Percentiles rank a stretch among this genome's conserved stretches.
phyloP scores from a whole-genome alignment of 2,329 filamentous ascomycete genomes.

The Sporothrix globosa region DNA sequence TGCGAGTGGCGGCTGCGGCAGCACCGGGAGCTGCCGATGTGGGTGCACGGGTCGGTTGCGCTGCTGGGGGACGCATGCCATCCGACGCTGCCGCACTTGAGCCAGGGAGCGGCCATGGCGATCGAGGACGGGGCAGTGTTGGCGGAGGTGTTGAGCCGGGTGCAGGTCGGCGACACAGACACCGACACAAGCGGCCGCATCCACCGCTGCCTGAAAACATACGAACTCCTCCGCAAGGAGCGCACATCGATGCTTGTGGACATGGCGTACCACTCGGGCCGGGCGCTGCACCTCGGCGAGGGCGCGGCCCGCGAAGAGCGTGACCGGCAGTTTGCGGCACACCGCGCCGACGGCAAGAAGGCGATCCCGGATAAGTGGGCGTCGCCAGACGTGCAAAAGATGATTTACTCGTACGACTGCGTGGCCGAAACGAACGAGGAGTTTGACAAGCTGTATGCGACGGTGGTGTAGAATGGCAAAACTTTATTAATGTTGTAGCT shows the following conservation, averaged over 20 bases:
- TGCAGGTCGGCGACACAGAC: slow-evolving; percentile 38
- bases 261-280: slow-evolving; percentile 55
- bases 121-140: slow-evolving; percentile 68
- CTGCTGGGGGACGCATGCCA: slow-evolving; percentile 69
- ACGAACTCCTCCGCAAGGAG: slow-evolving; percentile 60
- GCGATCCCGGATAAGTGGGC: slow-evolving; percentile 70
- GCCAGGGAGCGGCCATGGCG: slow-evolving; percentile 69
- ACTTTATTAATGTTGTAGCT: neutral
- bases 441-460: slow-evolving; percentile 54
- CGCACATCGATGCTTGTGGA: slow-evolving; percentile 58
- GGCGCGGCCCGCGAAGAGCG: slow-evolving; percentile 62
- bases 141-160: slow-evolving; percentile 54
- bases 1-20: slow-evolving; percentile 67
- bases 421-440: slow-evolving; percentile 56
- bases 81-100: slow-evolving; percentile 68
- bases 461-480: slow-evolving; percentile 35
- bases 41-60: slow-evolving; percentile 60
- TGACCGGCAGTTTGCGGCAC: slow-evolving; percentile 58
- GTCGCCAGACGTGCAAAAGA: slow-evolving; percentile 68
- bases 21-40: slow-evolving; percentile 59
- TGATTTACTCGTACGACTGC: slow-evolving; percentile 68
- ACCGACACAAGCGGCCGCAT: slow-evolving; percentile 40
- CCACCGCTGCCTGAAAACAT: slow-evolving; percentile 56
- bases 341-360: slow-evolving; percentile 50
- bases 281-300: slow-evolving; percentile 61